Evolutionary conservation across 306 rosid species (phyloP).

Genomic region (Acacia melanoxylon): DNA sequence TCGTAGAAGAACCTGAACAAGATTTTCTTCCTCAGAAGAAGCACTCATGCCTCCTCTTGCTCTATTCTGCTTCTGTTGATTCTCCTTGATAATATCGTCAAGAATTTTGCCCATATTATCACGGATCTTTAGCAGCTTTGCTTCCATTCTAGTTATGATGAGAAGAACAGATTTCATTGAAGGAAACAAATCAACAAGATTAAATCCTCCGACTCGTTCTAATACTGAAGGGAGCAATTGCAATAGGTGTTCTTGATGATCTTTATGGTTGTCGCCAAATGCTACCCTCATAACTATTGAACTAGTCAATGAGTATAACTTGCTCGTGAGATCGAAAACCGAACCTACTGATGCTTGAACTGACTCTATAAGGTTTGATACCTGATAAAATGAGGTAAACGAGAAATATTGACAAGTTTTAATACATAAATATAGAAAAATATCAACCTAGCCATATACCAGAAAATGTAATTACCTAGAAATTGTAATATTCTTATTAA

Average conservation of each 20-base stretch:
- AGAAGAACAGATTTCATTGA: not conserved
- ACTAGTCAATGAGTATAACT: not conserved
- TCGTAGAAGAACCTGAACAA: not conserved
- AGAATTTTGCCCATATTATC: not conserved
- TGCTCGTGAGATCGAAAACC: slow-evolving; percentile 17
- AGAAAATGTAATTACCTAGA: too few relatives aligned
- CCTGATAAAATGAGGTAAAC: not conserved
- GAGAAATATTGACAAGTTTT: not conserved
- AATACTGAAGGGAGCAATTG: not conserved
- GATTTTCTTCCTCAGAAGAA: not conserved
- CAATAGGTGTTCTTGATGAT: not conserved
- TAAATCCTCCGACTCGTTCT: not conserved
- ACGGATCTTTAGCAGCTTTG: not conserved
- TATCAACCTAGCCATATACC: not conserved
- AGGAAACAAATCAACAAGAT: slow-evolving; percentile 13
- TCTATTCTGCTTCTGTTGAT: not conserved
- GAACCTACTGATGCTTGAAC: slow-evolving; percentile 14
- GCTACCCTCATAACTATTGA: not conserved
- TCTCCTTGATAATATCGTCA: not conserved
- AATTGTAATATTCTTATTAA: too few relatives aligned
- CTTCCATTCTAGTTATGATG: not conserved
- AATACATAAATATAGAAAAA: not conserved
- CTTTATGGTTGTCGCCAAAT: not conserved
- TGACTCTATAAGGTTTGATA: not conserved
- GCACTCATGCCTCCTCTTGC: not conserved